These are phyloP conservation scores for Dichotomocladium elegans DNA, from an alignment of 371 early-diverging fungal genomes.

Conservation along the genomic window DNA sequence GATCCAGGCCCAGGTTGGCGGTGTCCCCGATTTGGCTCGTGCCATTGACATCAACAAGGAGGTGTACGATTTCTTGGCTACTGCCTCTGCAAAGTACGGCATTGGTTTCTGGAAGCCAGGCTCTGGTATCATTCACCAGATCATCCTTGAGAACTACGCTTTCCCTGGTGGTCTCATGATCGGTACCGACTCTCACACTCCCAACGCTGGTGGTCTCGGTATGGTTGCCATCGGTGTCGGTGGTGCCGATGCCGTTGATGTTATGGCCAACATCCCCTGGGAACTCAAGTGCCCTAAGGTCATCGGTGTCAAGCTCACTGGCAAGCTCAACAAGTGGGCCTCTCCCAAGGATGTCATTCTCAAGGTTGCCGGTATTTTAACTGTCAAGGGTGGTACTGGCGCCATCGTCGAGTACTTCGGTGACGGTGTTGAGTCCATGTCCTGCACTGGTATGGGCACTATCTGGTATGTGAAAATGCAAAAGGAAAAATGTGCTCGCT, in stretches of 20 bases:
- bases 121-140: conserved; percentile 98
- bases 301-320: conserved; percentile 86
- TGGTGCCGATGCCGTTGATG: conserved; percentile 97
- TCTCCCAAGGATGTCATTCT: conserved; percentile 92
- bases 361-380: conserved; percentile 92
- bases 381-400: conserved; percentile 95
- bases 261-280: conserved; percentile 97
- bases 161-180: conserved; percentile 98
- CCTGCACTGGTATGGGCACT: conserved; percentile 97
- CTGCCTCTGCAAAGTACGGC: conserved; percentile 87
- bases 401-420: conserved; percentile 96
- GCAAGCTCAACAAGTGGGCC: conserved; percentile 87
- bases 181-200: conserved; percentile 91
- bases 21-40: conserved; percentile 79
- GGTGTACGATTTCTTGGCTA: conserved; percentile 91
- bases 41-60: conserved; percentile 90
- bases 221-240: conserved; percentile 96
- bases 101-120: conserved; percentile 98
- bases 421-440: conserved; percentile 87
- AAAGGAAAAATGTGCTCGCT: too few relatives aligned
- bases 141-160: conserved; percentile 96
- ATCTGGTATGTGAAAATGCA: conserved; percentile 56
- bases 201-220: conserved; percentile 92
- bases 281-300: conserved; percentile 94
- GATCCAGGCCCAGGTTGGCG: conserved; percentile 91